Evolutionary conservation across 2,329 filamentous ascomycete genomes (phyloP), one percentile per base, ranked within the genome.

Genomic region (Botryotinia convoluta): DNA sequence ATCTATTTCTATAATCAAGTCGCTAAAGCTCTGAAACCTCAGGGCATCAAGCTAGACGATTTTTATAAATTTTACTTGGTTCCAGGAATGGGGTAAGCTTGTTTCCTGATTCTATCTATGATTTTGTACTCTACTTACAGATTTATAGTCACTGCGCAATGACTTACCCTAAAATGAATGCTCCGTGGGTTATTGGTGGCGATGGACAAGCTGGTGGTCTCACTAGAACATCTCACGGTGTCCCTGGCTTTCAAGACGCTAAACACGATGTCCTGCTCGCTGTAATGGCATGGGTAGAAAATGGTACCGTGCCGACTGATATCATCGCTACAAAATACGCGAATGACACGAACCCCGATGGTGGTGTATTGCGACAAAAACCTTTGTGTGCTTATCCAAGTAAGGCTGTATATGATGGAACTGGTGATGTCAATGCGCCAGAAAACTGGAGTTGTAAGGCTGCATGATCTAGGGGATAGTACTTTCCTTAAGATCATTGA

Each of bases 231-330:
- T 68, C 70, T n/a, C 39, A 71, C 80, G 82, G n/a, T 82, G 84
- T 59, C 81, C 84, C 4, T 82, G 83, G 74, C 82, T 86, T 75
- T 83, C 81, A 76, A 74, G 78, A 82, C n/a, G 78, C 81, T 3
- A 79, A 82, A 51, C 81, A 84, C 74, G 87, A 87, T 77, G 84
- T 86, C 22, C 81, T 89, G 62, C 81, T 84, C 76, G 84, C 85
- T 10, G 80, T 88, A 74, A 83, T 87, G 37, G 76, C 79, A 39
- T 87, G 85, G 85, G 84, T 86, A 1, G 85, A 87, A 75, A 77
- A 84, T 14, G 84, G 82, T 0, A 78, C 75, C 10, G 80, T 79
- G 4, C 80, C 81, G 0, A 77, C 81, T 54, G 74, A 77, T 29
- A 76, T 83, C 44, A 77, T 81, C 42, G 82, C 82, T 39, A 84